Evolutionary conservation across 2,329 filamentous ascomycete species (phyloP).

Genomic region (Xylariaceae sp.): DNA sequence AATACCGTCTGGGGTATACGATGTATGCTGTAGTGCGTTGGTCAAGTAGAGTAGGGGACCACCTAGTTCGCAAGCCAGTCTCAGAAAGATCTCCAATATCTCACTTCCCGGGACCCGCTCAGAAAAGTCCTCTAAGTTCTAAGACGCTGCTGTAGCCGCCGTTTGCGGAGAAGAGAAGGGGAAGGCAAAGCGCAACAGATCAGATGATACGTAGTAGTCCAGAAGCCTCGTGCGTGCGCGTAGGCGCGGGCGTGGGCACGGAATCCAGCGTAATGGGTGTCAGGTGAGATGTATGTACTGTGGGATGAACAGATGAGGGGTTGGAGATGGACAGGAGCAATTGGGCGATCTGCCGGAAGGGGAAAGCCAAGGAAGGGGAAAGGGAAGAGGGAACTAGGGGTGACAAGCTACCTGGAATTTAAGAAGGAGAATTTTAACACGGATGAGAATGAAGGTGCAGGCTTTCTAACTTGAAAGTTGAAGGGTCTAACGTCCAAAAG

Average conservation of each 20-base stretch:
- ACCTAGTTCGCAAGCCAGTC: slow-evolving; percentile 16
- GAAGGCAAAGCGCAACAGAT: slow-evolving; percentile 6
- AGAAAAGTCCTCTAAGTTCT: not conserved
- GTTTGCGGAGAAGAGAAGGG: slow-evolving; percentile 19
- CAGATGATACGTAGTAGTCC: slow-evolving; percentile 19
- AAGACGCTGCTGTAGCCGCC: slow-evolving; percentile 19
- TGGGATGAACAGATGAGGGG: not conserved
- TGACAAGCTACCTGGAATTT: not conserved
- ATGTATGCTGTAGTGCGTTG: not conserved
- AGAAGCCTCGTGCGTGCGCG: slow-evolving; percentile 13
- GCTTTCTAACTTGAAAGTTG: too few species aligned
- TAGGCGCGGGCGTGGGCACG: too few species aligned
- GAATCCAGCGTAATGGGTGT: slow-evolving; percentile 11
- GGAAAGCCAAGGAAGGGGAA: not conserved
- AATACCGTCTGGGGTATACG: not conserved
- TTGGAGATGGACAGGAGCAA: slow-evolving; percentile 12
- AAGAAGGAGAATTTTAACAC: too few species aligned
- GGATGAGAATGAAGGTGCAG: not conserved
- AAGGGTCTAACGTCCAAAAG: too few species aligned
- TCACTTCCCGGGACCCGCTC: slow-evolving; percentile 20
- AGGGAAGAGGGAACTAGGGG: not conserved
- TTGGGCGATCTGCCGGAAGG: slow-evolving; percentile 17
- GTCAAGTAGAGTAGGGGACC: not conserved
- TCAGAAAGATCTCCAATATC: slow-evolving; percentile 20
- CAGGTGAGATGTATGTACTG: slow-evolving; percentile 14